Evolutionary conservation across 2,329 filamentous ascomycete genomes (phyloP), one percentile per base, ranked within the genome.

Genomic region (Curvularia hawaiiensis): DNA sequence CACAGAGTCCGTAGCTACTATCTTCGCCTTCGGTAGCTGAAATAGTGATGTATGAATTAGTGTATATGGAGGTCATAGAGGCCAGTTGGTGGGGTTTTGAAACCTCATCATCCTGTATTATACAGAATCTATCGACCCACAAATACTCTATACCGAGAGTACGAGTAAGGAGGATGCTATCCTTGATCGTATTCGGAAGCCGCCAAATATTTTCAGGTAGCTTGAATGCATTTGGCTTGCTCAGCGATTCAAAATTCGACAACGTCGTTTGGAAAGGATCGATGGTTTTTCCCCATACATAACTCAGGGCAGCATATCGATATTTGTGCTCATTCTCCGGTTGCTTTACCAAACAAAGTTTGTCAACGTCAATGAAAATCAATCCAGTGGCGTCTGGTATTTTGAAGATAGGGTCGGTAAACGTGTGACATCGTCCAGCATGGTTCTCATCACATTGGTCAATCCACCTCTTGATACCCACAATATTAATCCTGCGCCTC

Each of bases 101-200:
- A 47, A 22, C 31, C 0, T 47, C 44, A 24, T 47, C 44, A 9
- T 47, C 44, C 44, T 47, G 44, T 22, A 47, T 18, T 8, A 47
- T 47, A 10, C 44, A 47, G 18, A 47, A 47, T 20, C 44, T 30
- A n/a, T 47, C 44, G 28, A 47, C 30, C 44, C 44, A 47, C 8
- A 47, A 10, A 12, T 47, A 47, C 18, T 9, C 11, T 2, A 47
- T 16, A 24, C 44, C 44, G 2, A 47, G 18, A 47, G 11, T 10
- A 24, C 44, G 44, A 4, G 18, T 24, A 9, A 47, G 44, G 6
- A 16, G 28, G 4, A 47, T 47, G 6, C 44, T 47, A 33, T 47
- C 44, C 7, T 47, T 47, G 28, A 47, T 16, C 11, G 44, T 47
- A 10, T 47, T 47, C 11, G 44, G 28, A 47, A 47, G 18, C 2